These are phyloP conservation scores for Elongisporangium anandrum DNA, from an alignment of 352 stramenopile species.

Conservation along the genomic window DNA sequence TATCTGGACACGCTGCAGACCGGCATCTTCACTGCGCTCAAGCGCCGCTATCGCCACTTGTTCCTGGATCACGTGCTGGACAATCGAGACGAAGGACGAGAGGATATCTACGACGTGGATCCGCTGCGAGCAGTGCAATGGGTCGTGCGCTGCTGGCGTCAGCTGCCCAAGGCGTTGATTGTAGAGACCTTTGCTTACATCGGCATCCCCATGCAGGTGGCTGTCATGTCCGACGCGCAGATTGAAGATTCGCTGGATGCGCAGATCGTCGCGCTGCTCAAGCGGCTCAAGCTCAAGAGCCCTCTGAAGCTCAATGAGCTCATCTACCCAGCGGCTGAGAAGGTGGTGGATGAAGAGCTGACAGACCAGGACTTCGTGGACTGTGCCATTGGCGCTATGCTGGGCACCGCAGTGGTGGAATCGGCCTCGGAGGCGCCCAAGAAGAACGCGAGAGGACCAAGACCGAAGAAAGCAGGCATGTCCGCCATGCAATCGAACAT, in stretches of 20 bases:
- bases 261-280: slow-evolving; percentile 46
- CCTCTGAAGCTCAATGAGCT: slow-evolving; percentile 51
- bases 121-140: slow-evolving; percentile 54
- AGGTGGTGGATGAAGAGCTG: slow-evolving; percentile 50
- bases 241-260: slow-evolving; percentile 45
- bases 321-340: slow-evolving; percentile 34
- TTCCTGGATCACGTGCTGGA: slow-evolving; percentile 46
- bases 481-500: slow-evolving; percentile 15
- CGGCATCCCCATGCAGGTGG: slow-evolving; percentile 15
- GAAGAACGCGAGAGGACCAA: slow-evolving; percentile 12
- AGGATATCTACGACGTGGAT: slow-evolving; percentile 37
- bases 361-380: slow-evolving; percentile 68
- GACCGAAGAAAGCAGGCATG: slow-evolving; percentile 13
- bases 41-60: slow-evolving; percentile 51
- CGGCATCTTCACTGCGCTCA: slow-evolving; percentile 37
- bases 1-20: slow-evolving; percentile 38
- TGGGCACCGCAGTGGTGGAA: slow-evolving; percentile 33
- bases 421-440: slow-evolving; percentile 17
- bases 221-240: slow-evolving; percentile 6
- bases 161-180: slow-evolving; percentile 49
- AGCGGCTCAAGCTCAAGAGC: slow-evolving; percentile 41
- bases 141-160: slow-evolving; percentile 46
- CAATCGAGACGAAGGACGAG: slow-evolving; percentile 25
- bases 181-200: slow-evolving; percentile 36
- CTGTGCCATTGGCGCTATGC: slow-evolving; percentile 36